Evolutionary conservation across 2,329 filamentous ascomycete species (phyloP).

Genomic region (Colletotrichum sp.): DNA sequence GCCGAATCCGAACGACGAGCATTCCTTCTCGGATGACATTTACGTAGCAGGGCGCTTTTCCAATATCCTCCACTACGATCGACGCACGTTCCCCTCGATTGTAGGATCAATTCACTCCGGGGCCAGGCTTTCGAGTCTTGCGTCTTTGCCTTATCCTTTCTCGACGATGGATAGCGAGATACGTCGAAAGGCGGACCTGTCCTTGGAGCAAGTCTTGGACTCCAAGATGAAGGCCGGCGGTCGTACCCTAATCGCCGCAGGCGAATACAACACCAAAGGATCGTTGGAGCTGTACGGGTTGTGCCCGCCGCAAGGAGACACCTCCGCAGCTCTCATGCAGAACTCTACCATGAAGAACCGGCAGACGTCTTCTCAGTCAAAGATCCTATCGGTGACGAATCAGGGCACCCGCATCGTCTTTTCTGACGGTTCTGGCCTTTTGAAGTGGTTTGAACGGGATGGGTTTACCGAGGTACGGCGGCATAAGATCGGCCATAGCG

Average conservation of each 20-base stretch:
- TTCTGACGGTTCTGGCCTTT: constrained; percentile 80
- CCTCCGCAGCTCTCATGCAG: constrained; percentile 26
- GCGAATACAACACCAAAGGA: constrained; percentile 91
- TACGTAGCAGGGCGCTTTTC: constrained; percentile 90
- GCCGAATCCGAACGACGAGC: constrained; percentile 55
- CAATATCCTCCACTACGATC: constrained; percentile 86
- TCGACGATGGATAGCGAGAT: constrained; percentile 65
- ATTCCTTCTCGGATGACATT: constrained; percentile 74
- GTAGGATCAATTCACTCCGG: constrained; percentile 83
- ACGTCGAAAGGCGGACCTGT: constrained; percentile 58
- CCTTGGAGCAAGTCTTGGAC: constrained; percentile 55
- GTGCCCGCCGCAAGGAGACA: constrained; percentile 22
- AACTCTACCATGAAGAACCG: constrained; percentile 73
- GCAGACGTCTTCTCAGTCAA: constrained; percentile 80
- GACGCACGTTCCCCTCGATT: constrained; percentile 80
- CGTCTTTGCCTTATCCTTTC: constrained; percentile 71
- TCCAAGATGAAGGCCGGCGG: constrained; percentile 58
- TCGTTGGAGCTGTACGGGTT: constrained; percentile 86
- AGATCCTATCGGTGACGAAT: constrained; percentile 78
- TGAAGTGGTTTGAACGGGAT: constrained; percentile 93
- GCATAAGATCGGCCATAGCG: constrained; percentile 60
- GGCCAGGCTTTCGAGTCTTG: constrained; percentile 74
- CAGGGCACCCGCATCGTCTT: constrained; percentile 85
- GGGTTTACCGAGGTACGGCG: constrained; percentile 66
- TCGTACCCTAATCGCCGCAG: constrained; percentile 78